Evolutionary conservation across 2,329 filamentous ascomycete genomes (phyloP).

Genomic region (Aspergillus quadricinctus): DNA sequence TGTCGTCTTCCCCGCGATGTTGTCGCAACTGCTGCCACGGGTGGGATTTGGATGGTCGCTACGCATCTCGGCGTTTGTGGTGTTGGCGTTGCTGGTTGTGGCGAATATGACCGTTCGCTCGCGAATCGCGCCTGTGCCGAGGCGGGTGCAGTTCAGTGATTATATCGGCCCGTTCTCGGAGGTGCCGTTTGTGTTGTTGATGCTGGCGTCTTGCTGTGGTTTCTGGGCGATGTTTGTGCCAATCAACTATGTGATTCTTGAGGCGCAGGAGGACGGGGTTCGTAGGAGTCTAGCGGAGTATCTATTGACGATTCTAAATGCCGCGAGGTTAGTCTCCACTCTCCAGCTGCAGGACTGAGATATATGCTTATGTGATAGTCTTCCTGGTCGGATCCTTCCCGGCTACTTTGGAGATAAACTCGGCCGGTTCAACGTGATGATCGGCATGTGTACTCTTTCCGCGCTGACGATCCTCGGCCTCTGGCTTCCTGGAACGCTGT

Average conservation of each 20-base stretch:
- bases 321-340: constrained; percentile 22
- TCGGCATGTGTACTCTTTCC: constrained; percentile 36
- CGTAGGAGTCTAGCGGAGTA: constrained; percentile 46
- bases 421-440: constrained; percentile 26
- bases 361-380: constrained; percentile 20
- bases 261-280: constrained; percentile 49
- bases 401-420: constrained; percentile 51
- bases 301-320: constrained; percentile 53
- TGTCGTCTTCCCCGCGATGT: constrained; percentile 59
- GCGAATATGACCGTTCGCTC: constrained; percentile 51
- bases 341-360: not conserved
- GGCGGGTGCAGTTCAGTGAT: too few relatives aligned
- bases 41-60: constrained; percentile 56
- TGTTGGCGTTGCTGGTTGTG: constrained; percentile 54
- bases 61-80: constrained; percentile 53
- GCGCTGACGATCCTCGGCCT: constrained; percentile 49
- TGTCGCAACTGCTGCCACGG: constrained; percentile 48
- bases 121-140: constrained; percentile 29
- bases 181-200: constrained; percentile 41
- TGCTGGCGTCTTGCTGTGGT: constrained; percentile 51
- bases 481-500: constrained; percentile 38
- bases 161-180: constrained; percentile 41
- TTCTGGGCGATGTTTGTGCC: constrained; percentile 59
- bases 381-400: constrained; percentile 55
- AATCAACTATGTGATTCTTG: constrained; percentile 47